A percentile compares a stretch with the other conserved stretches of the same genome.
Conservation (phyloP, 257 asterid species). For the Solanum lignicaule region DNA sequence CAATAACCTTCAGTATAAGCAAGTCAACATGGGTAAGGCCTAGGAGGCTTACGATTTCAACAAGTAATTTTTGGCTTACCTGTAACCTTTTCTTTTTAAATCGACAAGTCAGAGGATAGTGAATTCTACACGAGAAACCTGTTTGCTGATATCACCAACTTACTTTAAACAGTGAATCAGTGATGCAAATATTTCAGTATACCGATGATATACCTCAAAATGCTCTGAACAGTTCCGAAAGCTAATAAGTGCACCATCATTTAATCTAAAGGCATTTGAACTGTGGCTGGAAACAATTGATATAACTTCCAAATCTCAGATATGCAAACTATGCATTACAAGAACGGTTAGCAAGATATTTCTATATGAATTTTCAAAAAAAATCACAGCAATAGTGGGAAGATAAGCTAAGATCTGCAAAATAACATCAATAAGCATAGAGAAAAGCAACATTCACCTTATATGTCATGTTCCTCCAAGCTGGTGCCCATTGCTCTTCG, state of each 20-base stretch:
- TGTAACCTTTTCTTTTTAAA: background rate
- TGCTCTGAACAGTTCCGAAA: background rate
- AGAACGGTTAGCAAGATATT: background rate
- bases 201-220: background rate
- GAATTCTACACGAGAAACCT: background rate
- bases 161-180: background rate
- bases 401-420: background rate
- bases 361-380: background rate
- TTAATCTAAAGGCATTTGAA: background rate
- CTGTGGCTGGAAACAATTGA: background rate
- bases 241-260: background rate
- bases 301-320: background rate
- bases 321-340: background rate
- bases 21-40: background rate
- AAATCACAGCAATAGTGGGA: background rate
- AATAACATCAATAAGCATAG: background rate
- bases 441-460: conserved; percentile 32
- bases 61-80: background rate
- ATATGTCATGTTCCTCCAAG: conserved; percentile 75
- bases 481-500: conserved; percentile 89
- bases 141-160: background rate
- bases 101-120: background rate
- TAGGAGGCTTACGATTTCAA: background rate
- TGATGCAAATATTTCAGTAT: background rate
- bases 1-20: background rate